Evolutionary conservation across 169 alveolate species (phyloP), one percentile per base, ranked within the genome.

Genomic region (Cryptosporidium xiaoi): DNA sequence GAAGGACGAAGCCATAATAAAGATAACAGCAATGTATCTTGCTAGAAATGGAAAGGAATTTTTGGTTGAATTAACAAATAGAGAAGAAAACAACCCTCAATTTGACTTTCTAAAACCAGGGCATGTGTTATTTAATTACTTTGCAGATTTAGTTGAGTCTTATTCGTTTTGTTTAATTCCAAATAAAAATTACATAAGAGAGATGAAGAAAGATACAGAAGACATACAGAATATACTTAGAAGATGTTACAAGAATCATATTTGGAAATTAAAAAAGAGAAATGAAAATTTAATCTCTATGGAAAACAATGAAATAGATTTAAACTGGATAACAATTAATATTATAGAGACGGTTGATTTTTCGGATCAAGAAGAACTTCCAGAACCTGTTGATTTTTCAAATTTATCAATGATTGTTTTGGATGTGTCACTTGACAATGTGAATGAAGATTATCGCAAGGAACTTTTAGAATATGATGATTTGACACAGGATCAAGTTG

Each of bases 41-140:
- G 99, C 99, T 20, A 95, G 98, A 90, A 97, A 98, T 83, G 99
- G 99, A n/a, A 96, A 96, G 83, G 92, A 94, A 71, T 98, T 97
- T 92, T 94, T 97, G 66, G 91, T 94, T 34, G 99, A 95, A 66
- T 91, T 98, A 68, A 94, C 96, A 5, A 94, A 91, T 67, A 90
- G 96, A 62, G 97, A 95, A 92, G 84, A 90, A 60, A 93, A 84
- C 65, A 95, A 95, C 83, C 95, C 95, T 53, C 97, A 98, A 91
- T 98, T 96, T 92, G 99, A 95, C 68, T 98, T 98, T 82, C 90
- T 98, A 82, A 96, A 96, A 93, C 99, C 99, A 15, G 95, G 97
- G 48, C 99, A 97, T 91, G 95, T 94, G 48, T 94, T 97, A 48
- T 98, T 97, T 90, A 94, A 95, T 36, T 97, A 93, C 92, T 98